Evolutionary conservation across 129 eudicot species (phyloP).

Genomic region (Flaveria robusta): DNA sequence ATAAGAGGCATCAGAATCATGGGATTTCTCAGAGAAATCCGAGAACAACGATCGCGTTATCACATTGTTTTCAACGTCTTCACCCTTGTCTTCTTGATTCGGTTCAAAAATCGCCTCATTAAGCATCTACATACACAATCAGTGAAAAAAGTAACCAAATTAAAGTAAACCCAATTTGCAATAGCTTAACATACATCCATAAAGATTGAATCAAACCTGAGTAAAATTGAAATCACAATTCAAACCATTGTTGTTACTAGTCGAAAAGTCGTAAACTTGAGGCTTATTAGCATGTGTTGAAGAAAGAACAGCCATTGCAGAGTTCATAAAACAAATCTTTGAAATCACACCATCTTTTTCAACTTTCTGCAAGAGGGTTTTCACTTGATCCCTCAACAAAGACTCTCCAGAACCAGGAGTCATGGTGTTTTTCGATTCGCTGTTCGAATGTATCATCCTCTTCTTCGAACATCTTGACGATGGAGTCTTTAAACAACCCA

Average conservation of each 20-base stretch:
- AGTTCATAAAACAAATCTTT: constrained; percentile 39
- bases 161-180: neutral
- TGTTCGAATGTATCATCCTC: constrained; percentile 18
- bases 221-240: constrained; percentile 48
- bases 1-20: constrained; percentile 56
- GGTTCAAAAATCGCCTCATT: constrained; percentile 33
- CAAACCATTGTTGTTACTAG: constrained; percentile 27
- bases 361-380: constrained; percentile 75
- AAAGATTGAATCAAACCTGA: constrained; percentile 48
- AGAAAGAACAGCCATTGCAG: constrained; percentile 56
- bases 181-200: neutral
- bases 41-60: constrained; percentile 69
- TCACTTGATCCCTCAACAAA: constrained; percentile 84
- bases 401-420: constrained; percentile 92
- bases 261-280: constrained; percentile 39
- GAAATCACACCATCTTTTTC: constrained; percentile 78
- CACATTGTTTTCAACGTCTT: constrained; percentile 52
- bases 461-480: constrained; percentile 56
- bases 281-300: constrained; percentile 94
- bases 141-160: neutral
- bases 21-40: constrained; percentile 70
- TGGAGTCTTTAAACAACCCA: constrained; percentile 75
- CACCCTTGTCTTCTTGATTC: constrained; percentile 31
- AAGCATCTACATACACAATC: constrained; percentile 41
- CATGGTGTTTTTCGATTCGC: neutral